Percentiles rank a stretch among this genome's conserved stretches.
These are phyloP conservation scores for Acacia melanoxylon DNA, from an alignment of 306 rosid species.

Conservation along the genomic window DNA sequence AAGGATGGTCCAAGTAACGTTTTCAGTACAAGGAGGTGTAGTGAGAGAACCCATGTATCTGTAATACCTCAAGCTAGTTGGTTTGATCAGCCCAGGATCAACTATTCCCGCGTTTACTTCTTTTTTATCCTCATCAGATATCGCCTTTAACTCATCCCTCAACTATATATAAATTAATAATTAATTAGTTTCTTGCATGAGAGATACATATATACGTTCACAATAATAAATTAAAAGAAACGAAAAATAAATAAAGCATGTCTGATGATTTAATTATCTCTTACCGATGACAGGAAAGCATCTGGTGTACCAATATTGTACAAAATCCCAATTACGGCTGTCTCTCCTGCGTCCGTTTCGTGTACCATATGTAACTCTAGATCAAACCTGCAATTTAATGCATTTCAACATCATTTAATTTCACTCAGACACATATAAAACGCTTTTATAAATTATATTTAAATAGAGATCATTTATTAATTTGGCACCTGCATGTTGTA, in stretches of 20 bases:
- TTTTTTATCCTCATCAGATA: conserved; percentile 19
- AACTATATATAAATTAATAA: conserved; percentile 32
- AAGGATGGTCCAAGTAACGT: conserved; percentile 63
- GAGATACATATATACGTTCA: background rate
- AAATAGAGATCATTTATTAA: no score
- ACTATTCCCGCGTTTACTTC: conserved; percentile 37
- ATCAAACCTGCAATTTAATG: conserved; percentile 34
- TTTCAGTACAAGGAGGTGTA: conserved; percentile 65
- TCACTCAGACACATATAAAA: background rate
- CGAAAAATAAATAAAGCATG: no score
- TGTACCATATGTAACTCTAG: conserved; percentile 75
- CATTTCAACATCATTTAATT: background rate
- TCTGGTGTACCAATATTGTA: conserved; percentile 57
- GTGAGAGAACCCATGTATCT: conserved; percentile 79
- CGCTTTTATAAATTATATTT: no score
- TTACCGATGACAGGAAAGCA: conserved; percentile 54
- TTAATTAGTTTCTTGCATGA: background rate
- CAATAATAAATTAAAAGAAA: no score
- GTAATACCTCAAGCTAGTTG: conserved; percentile 42
- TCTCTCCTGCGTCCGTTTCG: conserved; percentile 43
- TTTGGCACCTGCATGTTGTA: no score
- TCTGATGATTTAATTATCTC: no score
- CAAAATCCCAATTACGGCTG: conserved; percentile 59
- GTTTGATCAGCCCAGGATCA: conserved; percentile 43
- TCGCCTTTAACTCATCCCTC: conserved; percentile 24